phyloP scores from a whole-genome alignment of 768 basidiomycete genomes.

The Multifurca ochricompacta region DNA sequence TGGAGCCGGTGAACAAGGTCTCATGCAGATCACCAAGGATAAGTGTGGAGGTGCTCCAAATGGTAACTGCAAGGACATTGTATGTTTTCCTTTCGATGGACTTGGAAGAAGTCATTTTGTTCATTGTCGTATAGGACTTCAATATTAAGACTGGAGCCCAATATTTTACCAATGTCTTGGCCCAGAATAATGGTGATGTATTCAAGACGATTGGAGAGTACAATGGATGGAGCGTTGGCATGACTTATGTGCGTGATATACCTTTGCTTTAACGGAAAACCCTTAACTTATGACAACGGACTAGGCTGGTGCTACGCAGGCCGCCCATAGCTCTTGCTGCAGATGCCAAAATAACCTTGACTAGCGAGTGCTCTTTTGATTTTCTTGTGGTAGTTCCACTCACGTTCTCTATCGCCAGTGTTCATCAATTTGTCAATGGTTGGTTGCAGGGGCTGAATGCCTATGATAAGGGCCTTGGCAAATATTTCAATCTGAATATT shows the following conservation, averaged over 20 bases:
- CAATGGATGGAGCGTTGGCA: constrained; percentile 57
- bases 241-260: constrained; percentile 48
- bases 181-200: constrained; percentile 43
- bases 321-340: constrained; percentile 48
- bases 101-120: not conserved
- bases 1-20: constrained; percentile 73
- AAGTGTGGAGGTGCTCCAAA: constrained; percentile 58
- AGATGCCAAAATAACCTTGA: constrained; percentile 79
- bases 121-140: constrained; percentile 40
- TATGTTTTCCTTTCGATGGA: constrained; percentile 21
- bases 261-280: not conserved
- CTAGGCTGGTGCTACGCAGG: constrained; percentile 51
- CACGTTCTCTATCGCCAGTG: constrained; percentile 32
- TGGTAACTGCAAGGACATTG: constrained; percentile 36
- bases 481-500: constrained; percentile 55
- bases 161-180: constrained; percentile 49
- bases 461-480: constrained; percentile 44
- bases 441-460: constrained; percentile 57
- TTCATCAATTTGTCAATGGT: constrained; percentile 66
- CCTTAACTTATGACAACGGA: not conserved
- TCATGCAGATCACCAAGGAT: constrained; percentile 79
- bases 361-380: constrained; percentile 45
- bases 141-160: constrained; percentile 63
- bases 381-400: not conserved
- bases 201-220: constrained; percentile 59